phyloP scores from a whole-genome alignment of 1,139 yeast species.

The Pichiaceae sp. region DNA sequence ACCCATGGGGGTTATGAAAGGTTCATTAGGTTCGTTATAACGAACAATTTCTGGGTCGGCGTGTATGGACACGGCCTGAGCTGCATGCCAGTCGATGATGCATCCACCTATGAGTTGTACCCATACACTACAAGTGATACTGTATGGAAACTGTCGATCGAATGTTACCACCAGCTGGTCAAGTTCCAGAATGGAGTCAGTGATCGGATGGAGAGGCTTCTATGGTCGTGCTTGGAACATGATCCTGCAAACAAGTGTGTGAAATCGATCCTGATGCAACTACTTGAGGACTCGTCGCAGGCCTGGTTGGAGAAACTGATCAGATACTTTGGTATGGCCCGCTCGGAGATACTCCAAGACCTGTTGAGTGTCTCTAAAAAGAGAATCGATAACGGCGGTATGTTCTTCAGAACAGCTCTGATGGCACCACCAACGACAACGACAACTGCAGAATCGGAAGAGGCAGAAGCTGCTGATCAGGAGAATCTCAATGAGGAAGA shows the following conservation, averaged over 20 bases:
- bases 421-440: constrained; percentile 6
- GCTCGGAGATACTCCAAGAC: constrained; percentile 24
- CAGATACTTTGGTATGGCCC: constrained; percentile 27
- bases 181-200: constrained; percentile 19
- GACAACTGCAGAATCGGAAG: constrained; percentile 3
- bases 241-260: constrained; percentile 24
- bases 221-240: constrained; percentile 37
- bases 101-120: constrained; percentile 25
- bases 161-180: constrained; percentile 29
- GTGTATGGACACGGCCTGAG: constrained; percentile 16
- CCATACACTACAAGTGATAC: constrained; percentile 28
- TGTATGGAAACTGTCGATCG: constrained; percentile 25
- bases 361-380: constrained; percentile 18
- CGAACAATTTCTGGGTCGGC: constrained; percentile 23
- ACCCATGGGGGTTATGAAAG: constrained; percentile 11
- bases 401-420: constrained; percentile 16
- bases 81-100: constrained; percentile 21
- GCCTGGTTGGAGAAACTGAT: constrained; percentile 32
- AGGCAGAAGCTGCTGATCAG: constrained; percentile 8
- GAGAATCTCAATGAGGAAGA: constrained; percentile 10
- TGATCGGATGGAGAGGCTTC: constrained; percentile 24
- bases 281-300: constrained; percentile 22
- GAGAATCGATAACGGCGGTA: constrained; percentile 22
- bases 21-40: constrained; percentile 18
- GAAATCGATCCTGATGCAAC: constrained; percentile 18